Conservation (phyloP, 2,329 filamentous ascomycete genomes). For the Monosporascus ibericus region DNA sequence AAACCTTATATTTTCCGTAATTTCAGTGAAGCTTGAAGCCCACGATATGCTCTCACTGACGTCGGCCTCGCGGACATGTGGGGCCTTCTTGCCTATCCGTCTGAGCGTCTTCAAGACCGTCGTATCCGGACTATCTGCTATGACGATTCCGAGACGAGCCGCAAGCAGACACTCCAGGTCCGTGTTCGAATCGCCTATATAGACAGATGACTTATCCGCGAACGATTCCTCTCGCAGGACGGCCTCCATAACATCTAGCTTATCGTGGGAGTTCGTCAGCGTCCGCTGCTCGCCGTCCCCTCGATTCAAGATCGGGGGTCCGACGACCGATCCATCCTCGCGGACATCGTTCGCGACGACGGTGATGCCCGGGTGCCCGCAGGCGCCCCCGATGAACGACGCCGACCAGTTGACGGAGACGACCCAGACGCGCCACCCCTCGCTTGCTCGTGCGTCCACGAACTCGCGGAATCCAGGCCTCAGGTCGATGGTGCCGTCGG, state of each 20-base stretch:
- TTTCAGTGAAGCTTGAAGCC: slow-evolving; percentile 24
- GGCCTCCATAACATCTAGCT: slow-evolving; percentile 34
- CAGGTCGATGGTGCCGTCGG: slow-evolving; percentile 27
- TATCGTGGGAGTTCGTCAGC: slow-evolving; percentile 39
- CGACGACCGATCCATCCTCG: slow-evolving; percentile 33
- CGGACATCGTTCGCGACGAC: slow-evolving; percentile 40
- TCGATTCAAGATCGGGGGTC: slow-evolving; percentile 27
- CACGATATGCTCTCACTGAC: slow-evolving; percentile 21
- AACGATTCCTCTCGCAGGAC: slow-evolving; percentile 17
- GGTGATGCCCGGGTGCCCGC: slow-evolving; percentile 25
- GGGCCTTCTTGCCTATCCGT: slow-evolving; percentile 26
- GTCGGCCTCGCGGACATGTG: slow-evolving; percentile 16
- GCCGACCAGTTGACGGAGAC: slow-evolving; percentile 48
- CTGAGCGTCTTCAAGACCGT: slow-evolving; percentile 20
- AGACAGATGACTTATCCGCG: slow-evolving; percentile 30
- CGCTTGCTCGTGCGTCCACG: slow-evolving; percentile 8
- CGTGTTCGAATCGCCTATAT: slow-evolving; percentile 53
- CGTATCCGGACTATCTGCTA: slow-evolving; percentile 33
- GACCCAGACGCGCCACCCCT: slow-evolving; percentile 35
- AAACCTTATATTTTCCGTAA: slow-evolving; percentile 12
- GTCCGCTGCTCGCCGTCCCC: slow-evolving; percentile 17
- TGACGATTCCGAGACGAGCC: slow-evolving; percentile 36
- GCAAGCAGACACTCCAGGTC: slow-evolving; percentile 48
- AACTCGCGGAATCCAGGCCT: slow-evolving; percentile 35
- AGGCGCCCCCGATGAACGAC: slow-evolving; percentile 40